Base-by-base conservation (phyloP, 73 alveolate species). In the Paramecium sonneborni region DNA sequence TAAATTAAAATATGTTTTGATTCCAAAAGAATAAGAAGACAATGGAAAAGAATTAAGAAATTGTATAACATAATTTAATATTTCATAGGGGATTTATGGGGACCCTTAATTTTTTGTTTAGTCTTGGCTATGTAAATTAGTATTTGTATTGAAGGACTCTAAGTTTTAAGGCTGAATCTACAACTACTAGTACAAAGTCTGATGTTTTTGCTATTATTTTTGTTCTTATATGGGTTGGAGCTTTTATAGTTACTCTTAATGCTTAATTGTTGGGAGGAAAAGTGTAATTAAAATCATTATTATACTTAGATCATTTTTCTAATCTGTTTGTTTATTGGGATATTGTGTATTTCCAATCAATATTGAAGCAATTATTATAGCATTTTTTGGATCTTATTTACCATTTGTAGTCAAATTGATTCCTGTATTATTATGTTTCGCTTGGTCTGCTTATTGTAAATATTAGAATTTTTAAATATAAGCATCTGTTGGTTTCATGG, bases 41-140 rank as follows among this genome's bases (percentile, higher is more conserved):
- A 95, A 93, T 52, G 96, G 93, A 57, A 94, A 93, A 68, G 98
- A 97, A 88, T 93, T 97, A 28, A 92, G 97, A 69, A 95, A 97
- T 85, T 97, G 97, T 94, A 94, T 20, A 62, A 15, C 39, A 46
- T 62, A 28, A 5, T 12, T 26, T 7, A 23, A 26, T 26, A 52
- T 26, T 86, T 95, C 94, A 97, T 76, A 94, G 97, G 99, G 99
- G 99, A 97, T 93, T 88, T 97, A 76, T 97, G 99, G 99, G 99
- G 99, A 43, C 99, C 99, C 6, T 95, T 97, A 92, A 69, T 96
- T 0, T 95, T 96, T 76, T 96, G 98, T 72, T 43, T 88, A 24
- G 14, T 57, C 15, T 88, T 88, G 10, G 94, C 94, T 35, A 30
- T 88, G 90, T 43, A 38, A 70, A 21, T 43, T 1, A 43, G 15